These are phyloP conservation scores for Terfezia boudieri DNA, from an alignment of 495 filamentous ascomycete species.

Conservation along the genomic window DNA sequence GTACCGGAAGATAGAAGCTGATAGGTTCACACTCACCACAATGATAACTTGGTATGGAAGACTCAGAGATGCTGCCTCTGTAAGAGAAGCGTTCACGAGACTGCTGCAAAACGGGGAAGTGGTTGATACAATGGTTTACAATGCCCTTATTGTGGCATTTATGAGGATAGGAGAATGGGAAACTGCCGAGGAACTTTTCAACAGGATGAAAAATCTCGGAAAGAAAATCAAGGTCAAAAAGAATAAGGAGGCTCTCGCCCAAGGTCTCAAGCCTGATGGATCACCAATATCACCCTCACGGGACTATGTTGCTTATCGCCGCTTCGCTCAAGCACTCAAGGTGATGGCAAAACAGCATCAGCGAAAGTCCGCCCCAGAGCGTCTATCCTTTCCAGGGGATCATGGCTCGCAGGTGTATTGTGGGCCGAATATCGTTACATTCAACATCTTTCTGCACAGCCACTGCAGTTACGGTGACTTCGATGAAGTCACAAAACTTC, in stretches of 20 bases:
- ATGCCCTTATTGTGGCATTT: constrained; percentile 60
- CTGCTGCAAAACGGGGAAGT: constrained; percentile 65
- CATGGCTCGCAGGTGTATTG: background rate
- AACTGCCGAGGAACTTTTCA: constrained; percentile 57
- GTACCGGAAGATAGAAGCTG: constrained; percentile 36
- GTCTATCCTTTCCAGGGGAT: constrained; percentile 27
- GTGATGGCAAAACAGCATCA: constrained; percentile 27
- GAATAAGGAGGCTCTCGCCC: background rate
- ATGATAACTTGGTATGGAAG: constrained; percentile 68
- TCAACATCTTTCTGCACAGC: constrained; percentile 34
- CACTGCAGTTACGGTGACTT: constrained; percentile 22
- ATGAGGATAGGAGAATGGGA: constrained; percentile 45
- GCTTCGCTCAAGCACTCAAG: constrained; percentile 32
- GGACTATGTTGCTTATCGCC: constrained; percentile 26
- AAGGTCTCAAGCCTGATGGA: constrained; percentile 17
- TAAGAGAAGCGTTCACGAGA: constrained; percentile 47
- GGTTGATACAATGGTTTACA: constrained; percentile 69
- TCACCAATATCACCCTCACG: constrained; percentile 18
- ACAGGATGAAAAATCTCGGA: constrained; percentile 41
- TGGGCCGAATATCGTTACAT: constrained; percentile 25
- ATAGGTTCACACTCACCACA: constrained; percentile 53
- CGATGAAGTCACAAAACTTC: constrained; percentile 27
- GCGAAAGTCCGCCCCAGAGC: constrained; percentile 27
- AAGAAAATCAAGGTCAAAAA: background rate
- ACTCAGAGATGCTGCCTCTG: constrained; percentile 38